Evolutionary conservation across 331 rosid species (phyloP).

Genomic region (Pyracantha coccinea): DNA sequence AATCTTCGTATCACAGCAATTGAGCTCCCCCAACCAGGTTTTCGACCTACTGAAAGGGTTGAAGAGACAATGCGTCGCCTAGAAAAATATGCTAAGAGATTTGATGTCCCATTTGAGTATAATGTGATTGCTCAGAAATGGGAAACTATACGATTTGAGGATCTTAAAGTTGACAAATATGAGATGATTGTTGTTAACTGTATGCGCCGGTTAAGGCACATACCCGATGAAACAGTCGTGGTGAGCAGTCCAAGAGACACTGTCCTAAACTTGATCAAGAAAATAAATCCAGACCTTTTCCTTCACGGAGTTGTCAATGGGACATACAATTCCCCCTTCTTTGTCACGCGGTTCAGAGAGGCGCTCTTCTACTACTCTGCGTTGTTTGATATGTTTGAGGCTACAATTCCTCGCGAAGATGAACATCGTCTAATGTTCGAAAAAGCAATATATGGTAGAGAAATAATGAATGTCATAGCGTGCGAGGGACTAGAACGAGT

Average conservation of each 20-base stretch:
- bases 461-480: constrained; percentile 20
- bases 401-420: constrained; percentile 7
- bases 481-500: constrained; percentile 27
- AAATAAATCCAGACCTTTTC: constrained; percentile 26
- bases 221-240: constrained; percentile 26
- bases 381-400: constrained; percentile 26
- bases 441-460: constrained; percentile 19
- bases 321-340: constrained; percentile 24
- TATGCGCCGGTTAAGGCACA: constrained; percentile 14
- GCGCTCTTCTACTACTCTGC: constrained; percentile 20
- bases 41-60: constrained; percentile 5
- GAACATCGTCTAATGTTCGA: constrained; percentile 15
- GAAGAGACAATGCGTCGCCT: constrained; percentile 24
- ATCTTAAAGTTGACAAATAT: constrained; percentile 14
- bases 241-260: constrained; percentile 15
- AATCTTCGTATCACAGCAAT: constrained; percentile 23
- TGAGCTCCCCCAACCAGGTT: constrained; percentile 33
- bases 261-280: constrained; percentile 17
- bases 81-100: constrained; percentile 12
- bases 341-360: constrained; percentile 24
- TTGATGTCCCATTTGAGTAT: constrained; percentile 19
- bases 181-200: constrained; percentile 22
- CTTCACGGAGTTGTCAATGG: constrained; percentile 23
- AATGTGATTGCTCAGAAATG: constrained; percentile 26
- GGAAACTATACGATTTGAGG: constrained; percentile 23